These are phyloP conservation scores for Cenococcum geophilum DNA, from an alignment of 495 filamentous ascomycete genomes.

Conservation along the genomic window DNA sequence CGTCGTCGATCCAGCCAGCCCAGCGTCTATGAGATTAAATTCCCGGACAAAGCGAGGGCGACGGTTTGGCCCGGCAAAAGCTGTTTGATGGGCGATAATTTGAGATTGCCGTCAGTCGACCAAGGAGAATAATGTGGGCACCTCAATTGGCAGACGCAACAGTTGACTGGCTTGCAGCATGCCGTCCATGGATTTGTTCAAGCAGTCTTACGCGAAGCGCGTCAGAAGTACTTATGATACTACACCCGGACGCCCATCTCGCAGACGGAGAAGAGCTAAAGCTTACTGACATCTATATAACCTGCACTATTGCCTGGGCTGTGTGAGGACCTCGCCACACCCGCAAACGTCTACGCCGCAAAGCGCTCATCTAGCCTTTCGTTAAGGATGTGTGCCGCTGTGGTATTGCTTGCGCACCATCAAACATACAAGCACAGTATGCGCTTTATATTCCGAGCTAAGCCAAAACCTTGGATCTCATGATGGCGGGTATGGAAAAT, in stretches of 20 bases:
- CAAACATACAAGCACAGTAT: too few relatives aligned
- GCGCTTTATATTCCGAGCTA: neutral
- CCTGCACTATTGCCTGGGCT: too few relatives aligned
- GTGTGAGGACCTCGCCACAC: too few relatives aligned
- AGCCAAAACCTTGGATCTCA: neutral
- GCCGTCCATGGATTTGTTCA: too few relatives aligned
- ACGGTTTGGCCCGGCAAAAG: neutral
- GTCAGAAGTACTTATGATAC: neutral
- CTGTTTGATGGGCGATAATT: too few relatives aligned
- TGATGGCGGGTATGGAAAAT: neutral
- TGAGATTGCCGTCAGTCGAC: too few relatives aligned
- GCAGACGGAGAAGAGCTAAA: neutral
- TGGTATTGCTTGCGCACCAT: neutral
- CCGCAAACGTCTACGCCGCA: neutral
- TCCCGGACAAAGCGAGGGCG: neutral
- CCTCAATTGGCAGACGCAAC: too few relatives aligned
- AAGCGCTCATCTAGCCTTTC: neutral
- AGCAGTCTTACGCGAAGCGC: neutral
- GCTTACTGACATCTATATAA: neutral
- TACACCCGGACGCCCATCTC: neutral
- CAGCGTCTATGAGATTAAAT: neutral
- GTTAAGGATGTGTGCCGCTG: neutral
- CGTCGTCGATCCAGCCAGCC: constrained; percentile 2
- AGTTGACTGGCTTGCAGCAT: too few relatives aligned
- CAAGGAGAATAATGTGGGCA: too few relatives aligned